Percentiles rank a stretch among this genome's conserved stretches.
Conservation (phyloP, 1,139 yeast species). For the Tardiomyces digboiensis region DNA sequence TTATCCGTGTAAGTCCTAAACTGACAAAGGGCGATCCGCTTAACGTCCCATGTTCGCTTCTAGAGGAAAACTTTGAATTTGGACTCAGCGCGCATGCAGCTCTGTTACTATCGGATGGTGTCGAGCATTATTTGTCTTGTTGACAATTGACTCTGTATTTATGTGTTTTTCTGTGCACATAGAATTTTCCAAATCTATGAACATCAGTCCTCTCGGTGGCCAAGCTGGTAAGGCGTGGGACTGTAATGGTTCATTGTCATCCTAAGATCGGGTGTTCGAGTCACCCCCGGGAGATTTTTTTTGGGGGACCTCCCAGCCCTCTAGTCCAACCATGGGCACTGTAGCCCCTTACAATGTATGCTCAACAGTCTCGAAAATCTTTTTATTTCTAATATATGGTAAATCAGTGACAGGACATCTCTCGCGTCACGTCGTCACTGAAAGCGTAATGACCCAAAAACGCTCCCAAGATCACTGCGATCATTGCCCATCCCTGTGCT, state of each 20-base stretch:
- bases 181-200: not conserved
- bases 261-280: slow-evolving; percentile 1
- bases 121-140: too few relatives aligned
- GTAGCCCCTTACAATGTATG: too few relatives aligned
- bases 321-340: not conserved
- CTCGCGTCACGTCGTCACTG: slow-evolving; percentile 25
- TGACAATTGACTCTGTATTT: too few relatives aligned
- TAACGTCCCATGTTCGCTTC: too few relatives aligned
- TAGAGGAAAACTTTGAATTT: too few relatives aligned
- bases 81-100: too few relatives aligned
- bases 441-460: slow-evolving; percentile 54
- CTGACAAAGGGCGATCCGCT: too few relatives aligned
- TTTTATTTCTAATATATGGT: not conserved
- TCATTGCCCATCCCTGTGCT: slow-evolving; percentile 54
- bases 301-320: too few relatives aligned
- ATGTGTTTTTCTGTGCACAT: too few relatives aligned
- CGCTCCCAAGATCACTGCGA: slow-evolving; percentile 64
- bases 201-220: not conserved
- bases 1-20: too few relatives aligned
- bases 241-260: slow-evolving; percentile 1
- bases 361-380: too few relatives aligned
- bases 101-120: too few relatives aligned
- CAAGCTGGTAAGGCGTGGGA: slow-evolving; percentile 1
- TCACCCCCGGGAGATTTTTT: slow-evolving; percentile 1
- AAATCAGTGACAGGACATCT: not conserved